Percentiles rank a stretch among this genome's conserved stretches.
Evolutionary conservation across 495 filamentous ascomycete species (phyloP).

Genomic region (Xylaria venustula): DNA sequence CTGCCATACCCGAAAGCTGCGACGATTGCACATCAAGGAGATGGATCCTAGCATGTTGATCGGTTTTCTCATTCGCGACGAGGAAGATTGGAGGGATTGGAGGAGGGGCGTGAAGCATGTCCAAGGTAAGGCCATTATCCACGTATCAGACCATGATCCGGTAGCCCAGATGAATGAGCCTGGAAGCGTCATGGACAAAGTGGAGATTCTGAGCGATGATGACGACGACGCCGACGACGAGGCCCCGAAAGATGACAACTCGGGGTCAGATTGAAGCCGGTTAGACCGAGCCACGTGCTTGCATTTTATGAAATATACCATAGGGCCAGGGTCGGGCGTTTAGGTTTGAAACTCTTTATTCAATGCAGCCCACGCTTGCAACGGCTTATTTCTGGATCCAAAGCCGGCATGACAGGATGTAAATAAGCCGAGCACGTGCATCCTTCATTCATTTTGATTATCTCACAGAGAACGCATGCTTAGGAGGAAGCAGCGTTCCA

Average conservation of each 20-base stretch:
- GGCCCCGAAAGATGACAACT: slow-evolving; percentile 30
- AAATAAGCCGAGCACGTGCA: neutral
- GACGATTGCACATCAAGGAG: slow-evolving; percentile 79
- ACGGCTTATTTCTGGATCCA: slow-evolving; percentile 2
- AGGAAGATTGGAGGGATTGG: slow-evolving; percentile 84
- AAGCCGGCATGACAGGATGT: neutral
- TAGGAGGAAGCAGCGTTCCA: neutral
- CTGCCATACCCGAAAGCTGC: slow-evolving; percentile 83
- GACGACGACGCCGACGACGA: slow-evolving; percentile 56
- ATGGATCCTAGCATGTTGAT: slow-evolving; percentile 99
- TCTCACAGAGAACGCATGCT: neutral
- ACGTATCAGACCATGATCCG: slow-evolving; percentile 69
- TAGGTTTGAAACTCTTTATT: slow-evolving; percentile 10
- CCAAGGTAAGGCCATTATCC: slow-evolving; percentile 80
- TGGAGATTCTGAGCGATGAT: slow-evolving; percentile 72
- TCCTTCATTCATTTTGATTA: too few relatives aligned
- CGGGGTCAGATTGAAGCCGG: slow-evolving; percentile 29
- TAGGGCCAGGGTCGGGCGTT: slow-evolving; percentile 12
- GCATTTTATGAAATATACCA: slow-evolving; percentile 21
- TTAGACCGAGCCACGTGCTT: slow-evolving; percentile 4
- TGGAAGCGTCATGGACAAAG: slow-evolving; percentile 79
- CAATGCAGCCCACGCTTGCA: neutral
- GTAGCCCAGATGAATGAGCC: slow-evolving; percentile 54
- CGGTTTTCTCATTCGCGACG: slow-evolving; percentile 83
- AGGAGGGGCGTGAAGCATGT: slow-evolving; percentile 63